Evolutionary conservation across 2,329 filamentous ascomycete species (phyloP).

Genomic region (Ceratocystis harringtonii): DNA sequence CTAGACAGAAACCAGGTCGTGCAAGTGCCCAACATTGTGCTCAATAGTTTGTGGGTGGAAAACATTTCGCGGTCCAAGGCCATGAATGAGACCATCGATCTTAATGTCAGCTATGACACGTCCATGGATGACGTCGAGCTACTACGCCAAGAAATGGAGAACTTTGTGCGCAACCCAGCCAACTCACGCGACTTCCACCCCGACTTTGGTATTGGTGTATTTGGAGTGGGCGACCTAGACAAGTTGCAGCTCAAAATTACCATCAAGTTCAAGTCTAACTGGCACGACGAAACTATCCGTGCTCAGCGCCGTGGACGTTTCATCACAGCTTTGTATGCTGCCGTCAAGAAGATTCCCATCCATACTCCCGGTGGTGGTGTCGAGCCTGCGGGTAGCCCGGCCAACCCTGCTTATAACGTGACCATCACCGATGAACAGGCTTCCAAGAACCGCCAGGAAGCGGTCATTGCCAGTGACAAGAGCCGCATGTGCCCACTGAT

Average conservation of each 20-base stretch:
- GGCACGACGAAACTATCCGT: conserved; percentile 73
- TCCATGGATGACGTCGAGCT: conserved; percentile 79
- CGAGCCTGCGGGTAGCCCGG: conserved; percentile 46
- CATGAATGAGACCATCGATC: conserved; percentile 71
- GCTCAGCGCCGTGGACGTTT: conserved; percentile 80
- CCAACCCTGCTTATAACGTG: conserved; percentile 71
- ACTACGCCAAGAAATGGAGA: conserved; percentile 68
- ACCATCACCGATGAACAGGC: conserved; percentile 56
- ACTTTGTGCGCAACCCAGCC: conserved; percentile 67
- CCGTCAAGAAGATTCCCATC: conserved; percentile 77
- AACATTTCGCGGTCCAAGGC: conserved; percentile 82
- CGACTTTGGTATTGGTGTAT: conserved; percentile 64
- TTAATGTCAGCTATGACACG: conserved; percentile 76
- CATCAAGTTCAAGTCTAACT: conserved; percentile 86
- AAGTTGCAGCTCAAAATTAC: conserved; percentile 72
- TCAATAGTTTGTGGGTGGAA: conserved; percentile 90
- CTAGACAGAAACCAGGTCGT: conserved; percentile 67
- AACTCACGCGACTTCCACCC: conserved; percentile 85
- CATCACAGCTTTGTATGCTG: conserved; percentile 81
- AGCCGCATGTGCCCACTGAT: conserved; percentile 46
- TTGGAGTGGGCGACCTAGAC: conserved; percentile 68
- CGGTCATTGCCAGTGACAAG: conserved; percentile 43
- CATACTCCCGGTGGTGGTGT: conserved; percentile 61
- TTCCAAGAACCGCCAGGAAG: conserved; percentile 42
- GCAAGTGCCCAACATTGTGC: conserved; percentile 70